A percentile compares a stretch with the other conserved stretches of the same genome.
phyloP scores from a whole-genome alignment of 2,329 filamentous ascomycete genomes.

The Neopestalotiopsis sp. region DNA sequence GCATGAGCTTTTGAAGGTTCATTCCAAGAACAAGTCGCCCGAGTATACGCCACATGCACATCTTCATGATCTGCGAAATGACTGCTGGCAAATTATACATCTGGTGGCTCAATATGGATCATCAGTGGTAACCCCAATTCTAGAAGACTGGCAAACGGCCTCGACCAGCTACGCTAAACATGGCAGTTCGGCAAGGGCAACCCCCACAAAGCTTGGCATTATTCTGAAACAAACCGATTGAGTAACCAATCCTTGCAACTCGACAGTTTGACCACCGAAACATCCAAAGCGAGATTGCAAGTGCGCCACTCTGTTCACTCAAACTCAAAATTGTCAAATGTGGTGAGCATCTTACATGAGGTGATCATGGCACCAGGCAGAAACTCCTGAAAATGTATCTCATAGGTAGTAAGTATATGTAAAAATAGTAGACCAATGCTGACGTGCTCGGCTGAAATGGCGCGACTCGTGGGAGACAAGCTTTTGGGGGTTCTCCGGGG shows the following conservation, averaged over 20 bases:
- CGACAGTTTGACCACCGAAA: not conserved
- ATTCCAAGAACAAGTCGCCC: not conserved
- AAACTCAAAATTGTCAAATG: not conserved
- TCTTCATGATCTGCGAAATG: not conserved
- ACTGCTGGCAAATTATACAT: not conserved
- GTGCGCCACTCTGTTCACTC: not conserved
- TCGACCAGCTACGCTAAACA: not conserved
- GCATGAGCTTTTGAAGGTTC: not conserved
- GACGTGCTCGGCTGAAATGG: not conserved
- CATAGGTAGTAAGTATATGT: not conserved
- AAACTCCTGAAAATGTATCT: not conserved
- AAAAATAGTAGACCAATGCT: not conserved
- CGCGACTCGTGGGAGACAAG: conserved; percentile 7
- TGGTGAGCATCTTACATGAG: not conserved
- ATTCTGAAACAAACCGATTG: conserved; percentile 6
- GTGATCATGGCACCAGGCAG: not conserved
- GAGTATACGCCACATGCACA: not conserved
- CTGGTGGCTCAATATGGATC: no score
- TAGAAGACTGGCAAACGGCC: not conserved
- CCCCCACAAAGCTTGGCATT: conserved; percentile 15
- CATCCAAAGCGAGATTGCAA: not conserved
- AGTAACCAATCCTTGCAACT: not conserved
- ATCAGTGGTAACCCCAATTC: not conserved
- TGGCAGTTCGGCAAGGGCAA: not conserved
- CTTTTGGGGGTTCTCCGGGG: conserved; percentile 8